phyloP scores from a whole-genome alignment of 1,284 basidiomycete genomes.

The Cutaneotrichosporon sp. region DNA sequence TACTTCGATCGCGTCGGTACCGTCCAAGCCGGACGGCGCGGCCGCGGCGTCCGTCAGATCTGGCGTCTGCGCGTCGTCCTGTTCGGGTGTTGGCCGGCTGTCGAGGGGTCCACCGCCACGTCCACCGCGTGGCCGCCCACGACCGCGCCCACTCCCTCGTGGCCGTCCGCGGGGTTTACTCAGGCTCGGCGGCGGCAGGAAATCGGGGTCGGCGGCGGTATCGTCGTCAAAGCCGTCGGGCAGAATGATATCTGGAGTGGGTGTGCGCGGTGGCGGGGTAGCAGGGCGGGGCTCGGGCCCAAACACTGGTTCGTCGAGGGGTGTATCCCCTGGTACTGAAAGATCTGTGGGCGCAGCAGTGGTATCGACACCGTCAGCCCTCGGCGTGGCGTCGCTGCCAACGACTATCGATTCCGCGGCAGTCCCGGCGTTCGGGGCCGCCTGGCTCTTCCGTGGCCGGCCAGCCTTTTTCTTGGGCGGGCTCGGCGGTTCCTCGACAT shows the following conservation, averaged over 20 bases:
- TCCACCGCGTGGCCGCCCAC: not conserved
- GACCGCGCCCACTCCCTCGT: conserved; percentile 1
- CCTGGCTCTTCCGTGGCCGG: not conserved
- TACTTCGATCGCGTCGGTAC: no score
- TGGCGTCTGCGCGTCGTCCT: no score
- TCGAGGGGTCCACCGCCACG: not conserved
- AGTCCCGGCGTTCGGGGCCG: not conserved
- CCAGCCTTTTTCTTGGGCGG: not conserved
- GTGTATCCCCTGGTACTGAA: no score
- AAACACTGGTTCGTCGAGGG: no score
- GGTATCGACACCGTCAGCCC: no score
- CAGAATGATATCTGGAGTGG: conserved; percentile 20
- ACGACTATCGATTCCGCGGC: no score
- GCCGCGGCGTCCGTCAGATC: no score
- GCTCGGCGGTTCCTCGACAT: not conserved
- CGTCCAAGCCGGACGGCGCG: no score
- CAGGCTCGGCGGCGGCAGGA: conserved; percentile 8
- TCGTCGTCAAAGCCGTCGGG: conserved; percentile 23
- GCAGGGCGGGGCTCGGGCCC: no score
- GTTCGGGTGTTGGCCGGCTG: no score
- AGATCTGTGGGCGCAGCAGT: no score
- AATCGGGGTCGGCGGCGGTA: conserved; percentile 22
- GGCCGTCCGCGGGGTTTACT: not conserved
- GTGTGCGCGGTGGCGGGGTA: not conserved
- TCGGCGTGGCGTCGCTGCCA: no score